A percentile compares a stretch with the other conserved stretches of the same genome.
Conservation (phyloP, 306 rosid genomes). For the Arachis hypogaea region DNA sequence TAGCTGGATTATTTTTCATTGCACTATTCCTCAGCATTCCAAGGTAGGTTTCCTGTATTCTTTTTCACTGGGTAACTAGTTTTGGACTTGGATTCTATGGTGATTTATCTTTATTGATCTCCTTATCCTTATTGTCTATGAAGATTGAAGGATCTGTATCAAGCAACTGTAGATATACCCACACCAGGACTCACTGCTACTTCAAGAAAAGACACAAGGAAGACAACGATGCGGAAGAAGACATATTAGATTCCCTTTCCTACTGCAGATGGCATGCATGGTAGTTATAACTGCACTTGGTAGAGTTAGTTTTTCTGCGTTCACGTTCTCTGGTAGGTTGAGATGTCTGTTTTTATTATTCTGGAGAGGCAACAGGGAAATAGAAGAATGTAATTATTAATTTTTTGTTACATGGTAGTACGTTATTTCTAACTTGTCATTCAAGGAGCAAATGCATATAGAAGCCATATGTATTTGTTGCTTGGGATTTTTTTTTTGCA, state of each 20-base stretch:
- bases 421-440: background rate
- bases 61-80: conserved; percentile 32
- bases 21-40: conserved; percentile 76
- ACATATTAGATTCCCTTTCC: conserved; percentile 53
- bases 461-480: conserved; percentile 38
- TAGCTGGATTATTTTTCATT: conserved; percentile 72
- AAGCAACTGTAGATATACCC: conserved; percentile 72
- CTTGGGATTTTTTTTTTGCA: conserved; percentile 24
- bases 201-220: conserved; percentile 71
- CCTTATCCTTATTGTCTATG: conserved; percentile 23
- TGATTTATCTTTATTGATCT: conserved; percentile 22
- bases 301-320: conserved; percentile 45
- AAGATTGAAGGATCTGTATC: conserved; percentile 84
- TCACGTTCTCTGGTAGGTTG: conserved; percentile 38
- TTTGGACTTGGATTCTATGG: background rate
- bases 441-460: conserved; percentile 14
- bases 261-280: conserved; percentile 22
- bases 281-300: conserved; percentile 37
- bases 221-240: conserved; percentile 80
- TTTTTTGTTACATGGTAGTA: conserved; percentile 37
- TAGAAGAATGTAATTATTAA: conserved; percentile 33
- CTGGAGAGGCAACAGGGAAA: conserved; percentile 3
- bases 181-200: conserved; percentile 67
- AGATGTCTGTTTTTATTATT: conserved; percentile 30
- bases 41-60: conserved; percentile 52